Evolutionary conservation across 768 basidiomycete genomes (phyloP), one percentile per base, ranked within the genome.

Genomic region (Leccinum uliginosum): DNA sequence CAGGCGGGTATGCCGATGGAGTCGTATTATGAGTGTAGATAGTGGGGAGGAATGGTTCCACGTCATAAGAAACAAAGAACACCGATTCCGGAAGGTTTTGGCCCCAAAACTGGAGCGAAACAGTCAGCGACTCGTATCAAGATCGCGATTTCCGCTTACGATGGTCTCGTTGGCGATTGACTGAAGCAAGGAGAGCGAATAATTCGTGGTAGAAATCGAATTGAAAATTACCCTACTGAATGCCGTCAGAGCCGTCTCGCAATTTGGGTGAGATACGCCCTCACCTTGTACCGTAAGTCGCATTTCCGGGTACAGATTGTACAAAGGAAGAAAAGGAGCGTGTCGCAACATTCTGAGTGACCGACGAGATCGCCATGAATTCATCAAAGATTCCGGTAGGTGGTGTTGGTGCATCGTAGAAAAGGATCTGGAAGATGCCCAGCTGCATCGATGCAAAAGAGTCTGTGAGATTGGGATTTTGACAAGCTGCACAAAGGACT

Each of bases 11-110:
- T 1, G 81, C 82, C 14, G 78, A 73, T 0, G 69, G 45, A 2
- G 65, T 66, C 44, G 65, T 51, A 24, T 67, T 73, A 59, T 80
- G 78, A 1, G 65, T 55, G 56, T 76, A 74, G 55, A 78, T 58
- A 40, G 68, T 62, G 0, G 78, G 70, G 0, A 80, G 73, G 76
- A 85, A 84, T 4, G 80, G 80, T 56, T 85, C 83, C 52, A 81
- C 73, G 2, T 47, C 58, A 12, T 67, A 68, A 11, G 62, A 63
- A 30, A 63, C 3, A 24, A 58, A 45, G 30, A 29, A 1, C 2
- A 12, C 44, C 7, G 48, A 19, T 5, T 50, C 40, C 3, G 35
- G 3, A 19, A 59, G 53, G 11, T 35, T 34, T 21, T 46, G 1
- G 0, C 50, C 56, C 67, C 66, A 60, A 34, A 53, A 55, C 65